Percentiles rank a stretch among this genome's conserved stretches.
Conservation (phyloP, 192 early-diverging fungal species). For the Nowakowskiella sp. region DNA sequence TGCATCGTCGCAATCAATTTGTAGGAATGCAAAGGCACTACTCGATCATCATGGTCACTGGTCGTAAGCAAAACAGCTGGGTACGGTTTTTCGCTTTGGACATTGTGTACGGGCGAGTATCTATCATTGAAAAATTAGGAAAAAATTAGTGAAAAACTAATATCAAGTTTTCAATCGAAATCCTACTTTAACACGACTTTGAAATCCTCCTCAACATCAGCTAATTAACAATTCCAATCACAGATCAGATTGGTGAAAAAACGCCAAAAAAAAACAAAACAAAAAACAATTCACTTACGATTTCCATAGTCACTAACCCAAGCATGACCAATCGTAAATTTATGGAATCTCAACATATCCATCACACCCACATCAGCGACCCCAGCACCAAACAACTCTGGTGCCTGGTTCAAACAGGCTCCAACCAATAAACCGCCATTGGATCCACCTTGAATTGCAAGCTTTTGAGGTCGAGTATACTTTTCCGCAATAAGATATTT, state of each 20-base stretch:
- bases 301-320: slow-evolving; percentile 63
- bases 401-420: slow-evolving; percentile 65
- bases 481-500: slow-evolving; percentile 47
- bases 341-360: slow-evolving; percentile 70
- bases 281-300: no score
- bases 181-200: slow-evolving; percentile 38
- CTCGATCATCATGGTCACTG: slow-evolving; percentile 63
- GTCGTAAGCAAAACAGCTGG: slow-evolving; percentile 57
- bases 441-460: slow-evolving; percentile 59
- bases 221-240: neutral
- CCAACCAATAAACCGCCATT: slow-evolving; percentile 66
- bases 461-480: slow-evolving; percentile 45
- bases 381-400: slow-evolving; percentile 60
- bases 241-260: neutral
- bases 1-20: slow-evolving; percentile 60
- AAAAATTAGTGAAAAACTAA: slow-evolving; percentile 9
- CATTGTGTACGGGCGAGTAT: slow-evolving; percentile 66
- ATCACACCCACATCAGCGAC: slow-evolving; percentile 63
- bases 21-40: slow-evolving; percentile 58
- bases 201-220: slow-evolving; percentile 61
- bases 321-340: slow-evolving; percentile 67
- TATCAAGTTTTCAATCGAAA: slow-evolving; percentile 7
- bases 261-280: no score
- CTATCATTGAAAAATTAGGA: neutral
- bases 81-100: slow-evolving; percentile 36